A percentile compares a stretch with the other conserved stretches of the same genome.
phyloP scores from a whole-genome alignment of 192 early-diverging fungal genomes.

The Kickxella alabastrina region DNA sequence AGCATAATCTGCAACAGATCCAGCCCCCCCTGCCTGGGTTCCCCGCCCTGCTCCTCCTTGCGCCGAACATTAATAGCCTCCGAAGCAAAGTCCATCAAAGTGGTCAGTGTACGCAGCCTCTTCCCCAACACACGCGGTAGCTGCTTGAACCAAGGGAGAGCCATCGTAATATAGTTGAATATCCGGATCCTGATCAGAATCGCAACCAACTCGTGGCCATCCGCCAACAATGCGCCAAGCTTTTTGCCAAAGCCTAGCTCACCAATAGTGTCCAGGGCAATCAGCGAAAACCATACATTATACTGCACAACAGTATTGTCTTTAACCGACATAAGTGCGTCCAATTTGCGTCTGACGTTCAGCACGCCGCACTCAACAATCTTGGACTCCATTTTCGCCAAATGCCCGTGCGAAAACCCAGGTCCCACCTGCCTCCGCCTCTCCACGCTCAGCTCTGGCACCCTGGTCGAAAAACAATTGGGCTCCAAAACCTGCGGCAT shows the following conservation, averaged over 20 bases:
- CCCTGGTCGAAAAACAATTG: constrained; percentile 39
- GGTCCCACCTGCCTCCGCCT: constrained; percentile 36
- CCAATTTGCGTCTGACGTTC: constrained; percentile 12
- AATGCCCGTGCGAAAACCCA: constrained; percentile 33
- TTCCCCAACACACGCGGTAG: constrained; percentile 11
- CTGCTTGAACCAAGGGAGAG: constrained; percentile 35
- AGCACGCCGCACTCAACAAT: constrained; percentile 16
- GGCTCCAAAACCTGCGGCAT: constrained; percentile 18
- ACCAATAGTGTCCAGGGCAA: constrained; percentile 40
- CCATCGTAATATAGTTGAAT: constrained; percentile 37
- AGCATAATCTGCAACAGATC: constrained; percentile 44
- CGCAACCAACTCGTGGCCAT: constrained; percentile 22
- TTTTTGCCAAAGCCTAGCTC: constrained; percentile 27
- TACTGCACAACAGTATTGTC: constrained; percentile 16
- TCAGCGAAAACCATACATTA: constrained; percentile 24
- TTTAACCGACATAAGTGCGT: neutral
- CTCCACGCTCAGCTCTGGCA: constrained; percentile 25
- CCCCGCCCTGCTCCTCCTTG: neutral
- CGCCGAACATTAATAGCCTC: constrained; percentile 20
- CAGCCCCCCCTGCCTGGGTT: neutral
- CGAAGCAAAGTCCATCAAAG: constrained; percentile 14
- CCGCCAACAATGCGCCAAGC: constrained; percentile 19
- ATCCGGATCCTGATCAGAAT: constrained; percentile 12
- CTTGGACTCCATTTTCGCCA: constrained; percentile 21
- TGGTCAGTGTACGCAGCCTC: constrained; percentile 5